phyloP scores from a whole-genome alignment of 2,329 filamentous ascomycete species.

The Exophiala sp. region DNA sequence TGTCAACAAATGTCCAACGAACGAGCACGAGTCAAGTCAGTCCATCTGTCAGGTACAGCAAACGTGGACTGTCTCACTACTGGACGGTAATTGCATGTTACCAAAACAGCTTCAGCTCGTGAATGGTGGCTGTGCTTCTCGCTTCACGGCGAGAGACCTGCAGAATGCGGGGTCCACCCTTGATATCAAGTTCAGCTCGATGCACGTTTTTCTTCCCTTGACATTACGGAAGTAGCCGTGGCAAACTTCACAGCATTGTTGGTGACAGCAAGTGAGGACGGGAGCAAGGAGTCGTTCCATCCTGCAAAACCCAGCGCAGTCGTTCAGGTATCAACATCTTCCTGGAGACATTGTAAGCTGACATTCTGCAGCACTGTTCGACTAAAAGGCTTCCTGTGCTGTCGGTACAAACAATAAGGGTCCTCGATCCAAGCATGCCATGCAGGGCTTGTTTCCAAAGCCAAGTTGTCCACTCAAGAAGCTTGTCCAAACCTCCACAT shows the following conservation, averaged over 20 bases:
- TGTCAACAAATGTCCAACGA: not conserved
- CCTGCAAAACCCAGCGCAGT: no score
- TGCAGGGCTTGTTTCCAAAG: conserved; percentile 6
- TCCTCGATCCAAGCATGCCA: not conserved
- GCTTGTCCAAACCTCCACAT: conserved; percentile 1
- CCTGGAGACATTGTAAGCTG: not conserved
- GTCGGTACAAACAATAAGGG: no score
- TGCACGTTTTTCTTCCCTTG: no score
- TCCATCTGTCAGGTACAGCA: not conserved
- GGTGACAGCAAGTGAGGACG: no score
- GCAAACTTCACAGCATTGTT: no score
- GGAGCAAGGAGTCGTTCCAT: no score
- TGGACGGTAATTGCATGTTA: no score
- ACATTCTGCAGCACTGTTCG: not conserved
- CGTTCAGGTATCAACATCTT: no score
- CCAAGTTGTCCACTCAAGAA: conserved; percentile 2
- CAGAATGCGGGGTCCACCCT: no score
- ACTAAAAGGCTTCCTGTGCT: no score
- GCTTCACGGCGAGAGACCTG: not conserved
- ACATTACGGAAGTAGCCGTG: no score
- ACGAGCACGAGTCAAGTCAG: not conserved
- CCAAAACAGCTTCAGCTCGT: not conserved
- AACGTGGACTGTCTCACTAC: not conserved
- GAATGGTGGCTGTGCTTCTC: not conserved
- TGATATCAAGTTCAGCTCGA: no score